Evolutionary conservation across 164 flowering plant species (phyloP).

Genomic region (Magnolia changhungtana): DNA sequence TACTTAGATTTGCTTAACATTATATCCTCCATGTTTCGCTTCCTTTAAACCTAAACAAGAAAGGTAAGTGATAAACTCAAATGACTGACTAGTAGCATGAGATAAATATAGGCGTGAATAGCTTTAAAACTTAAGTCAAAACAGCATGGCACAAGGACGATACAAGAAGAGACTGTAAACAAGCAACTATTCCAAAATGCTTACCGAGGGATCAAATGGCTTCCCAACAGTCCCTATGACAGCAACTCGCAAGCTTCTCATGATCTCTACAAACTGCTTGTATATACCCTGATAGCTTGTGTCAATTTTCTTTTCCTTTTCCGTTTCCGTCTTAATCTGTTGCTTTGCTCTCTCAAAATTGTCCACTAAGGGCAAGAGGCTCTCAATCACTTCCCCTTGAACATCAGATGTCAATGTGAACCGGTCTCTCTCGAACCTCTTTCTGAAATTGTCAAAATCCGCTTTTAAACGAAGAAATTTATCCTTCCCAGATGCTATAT

Average conservation of each 20-base stretch:
- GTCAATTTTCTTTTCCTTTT: conserved; percentile 77
- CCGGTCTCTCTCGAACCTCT: conserved; percentile 72
- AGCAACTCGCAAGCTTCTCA: conserved; percentile 74
- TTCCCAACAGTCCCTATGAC: conserved; percentile 80
- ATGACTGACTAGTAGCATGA: not conserved
- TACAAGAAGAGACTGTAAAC: not conserved
- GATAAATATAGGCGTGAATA: too few relatives aligned
- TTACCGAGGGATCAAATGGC: conserved; percentile 90
- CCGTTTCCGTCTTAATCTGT: conserved; percentile 70
- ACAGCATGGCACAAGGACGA: not conserved
- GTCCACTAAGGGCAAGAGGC: conserved; percentile 85
- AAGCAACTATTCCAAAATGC: conserved; percentile 16
- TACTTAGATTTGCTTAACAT: not conserved
- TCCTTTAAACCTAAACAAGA: not conserved
- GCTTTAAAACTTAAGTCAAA: not conserved
- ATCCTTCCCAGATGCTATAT: conserved; percentile 66
- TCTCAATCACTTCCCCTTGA: conserved; percentile 70
- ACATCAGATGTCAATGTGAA: conserved; percentile 53
- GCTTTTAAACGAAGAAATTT: conserved; percentile 72
- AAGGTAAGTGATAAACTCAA: not conserved
- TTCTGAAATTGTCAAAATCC: conserved; percentile 91
- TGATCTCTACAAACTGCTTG: conserved; percentile 89
- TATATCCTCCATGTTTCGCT: not conserved
- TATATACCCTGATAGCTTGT: conserved; percentile 92
- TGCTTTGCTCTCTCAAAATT: conserved; percentile 86